Evolutionary conservation across 2,329 filamentous ascomycete species (phyloP), one percentile per base, ranked within the genome.

Genomic region (Epichloe aotearoae): DNA sequence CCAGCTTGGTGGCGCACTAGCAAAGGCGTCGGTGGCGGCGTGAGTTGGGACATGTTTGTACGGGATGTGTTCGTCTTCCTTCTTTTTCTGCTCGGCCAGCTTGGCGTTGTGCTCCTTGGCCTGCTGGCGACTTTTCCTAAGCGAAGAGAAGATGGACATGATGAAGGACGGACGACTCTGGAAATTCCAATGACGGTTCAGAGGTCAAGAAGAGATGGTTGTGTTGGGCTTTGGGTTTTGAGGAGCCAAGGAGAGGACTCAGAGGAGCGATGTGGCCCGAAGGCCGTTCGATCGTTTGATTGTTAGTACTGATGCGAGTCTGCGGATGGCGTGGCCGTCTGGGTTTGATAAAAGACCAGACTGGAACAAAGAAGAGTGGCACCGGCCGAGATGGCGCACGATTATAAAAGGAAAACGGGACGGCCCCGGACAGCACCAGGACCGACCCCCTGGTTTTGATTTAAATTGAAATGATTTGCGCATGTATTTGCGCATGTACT

Each of bases 11-110:
- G 77, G 78, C 3, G 75, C 75, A 33, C 73, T 74, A 20, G 71
- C 68, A 42, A 82, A 64, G 42, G 79, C 77, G 62, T 83, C 79
- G 12, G 70, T 61, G 44, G 76, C 77, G 30, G 80, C 80, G 59
- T 84, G 80, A 14, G 70, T 81, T n/a, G 79, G 78, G 19, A 80
- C 64, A 59, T 83, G 80, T 49, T 68, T 74, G 63, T 83, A 83
- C 12, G 74, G 69, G n/a, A 65, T 54, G 49, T 55, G 50, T 14
- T 52, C 52, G 38, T 64, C 59, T 54, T 72, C 70, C 41, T 65
- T 60, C 48, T 74, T 72, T 39, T 71, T 64, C 57, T 74, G 71
- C 56, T 74, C 72, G 41, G 65, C 69, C 53, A 70, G 60, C 58
- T 76, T 74, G 42, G 69, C 66, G 39, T 69, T 75, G 52, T 73